Evolutionary conservation across 257 asterid species (phyloP).

Genomic region (Perilla frutescens): DNA sequence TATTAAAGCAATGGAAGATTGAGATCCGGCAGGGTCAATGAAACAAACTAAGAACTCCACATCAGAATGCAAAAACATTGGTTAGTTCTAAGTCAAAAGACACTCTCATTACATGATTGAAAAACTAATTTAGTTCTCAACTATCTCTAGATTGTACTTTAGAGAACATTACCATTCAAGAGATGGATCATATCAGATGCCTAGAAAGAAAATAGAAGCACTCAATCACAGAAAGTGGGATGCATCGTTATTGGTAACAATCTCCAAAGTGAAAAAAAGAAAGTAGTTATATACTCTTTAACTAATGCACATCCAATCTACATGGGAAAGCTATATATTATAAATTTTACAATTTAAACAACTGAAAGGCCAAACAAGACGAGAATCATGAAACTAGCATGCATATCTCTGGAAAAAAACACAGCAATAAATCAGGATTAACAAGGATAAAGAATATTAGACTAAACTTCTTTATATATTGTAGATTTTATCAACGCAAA

Average conservation of each 20-base stretch:
- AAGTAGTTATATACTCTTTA: not conserved
- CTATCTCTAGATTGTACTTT: not conserved
- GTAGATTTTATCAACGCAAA: not conserved
- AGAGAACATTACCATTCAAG: not conserved
- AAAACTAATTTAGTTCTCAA: not conserved
- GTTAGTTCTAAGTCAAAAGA: not conserved
- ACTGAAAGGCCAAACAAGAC: not conserved
- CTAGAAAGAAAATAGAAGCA: not conserved
- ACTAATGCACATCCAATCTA: not conserved
- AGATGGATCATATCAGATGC: not conserved
- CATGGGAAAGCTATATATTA: not conserved
- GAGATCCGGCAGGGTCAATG: not conserved
- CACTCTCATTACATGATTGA: not conserved
- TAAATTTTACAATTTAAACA: not conserved
- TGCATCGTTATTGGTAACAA: constrained; percentile 13
- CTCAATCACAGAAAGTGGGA: not conserved
- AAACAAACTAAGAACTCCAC: not conserved
- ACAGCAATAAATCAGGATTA: constrained; percentile 13
- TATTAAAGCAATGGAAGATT: not conserved
- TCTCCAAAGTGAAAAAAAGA: constrained; percentile 16
- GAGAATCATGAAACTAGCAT: constrained; percentile 14
- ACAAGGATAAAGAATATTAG: constrained; percentile 4
- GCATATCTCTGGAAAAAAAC: not conserved
- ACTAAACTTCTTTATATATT: not conserved
- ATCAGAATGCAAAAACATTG: not conserved